Evolutionary conservation across 495 filamentous ascomycete species (phyloP).

Genomic region (Aeminium ludgeri): DNA sequence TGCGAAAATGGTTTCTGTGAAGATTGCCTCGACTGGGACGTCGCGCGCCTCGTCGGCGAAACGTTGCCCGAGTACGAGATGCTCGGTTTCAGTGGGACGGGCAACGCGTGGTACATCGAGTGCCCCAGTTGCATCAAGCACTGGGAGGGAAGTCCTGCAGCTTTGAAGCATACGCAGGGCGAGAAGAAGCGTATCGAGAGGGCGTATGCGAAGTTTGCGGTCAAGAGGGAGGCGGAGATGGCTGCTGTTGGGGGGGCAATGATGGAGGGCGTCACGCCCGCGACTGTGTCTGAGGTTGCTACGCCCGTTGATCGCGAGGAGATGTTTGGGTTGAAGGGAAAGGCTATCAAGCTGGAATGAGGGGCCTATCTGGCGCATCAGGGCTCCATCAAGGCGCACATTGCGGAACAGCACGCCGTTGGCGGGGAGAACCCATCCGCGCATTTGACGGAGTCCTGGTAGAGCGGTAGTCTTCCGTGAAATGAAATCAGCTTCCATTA

Average conservation of each 20-base stretch:
- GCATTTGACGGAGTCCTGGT: no score
- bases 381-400: no score
- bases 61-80: slow-evolving; percentile 34
- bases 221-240: neutral
- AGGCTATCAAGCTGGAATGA: no score
- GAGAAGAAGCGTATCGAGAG: slow-evolving; percentile 7
- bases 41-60: slow-evolving; percentile 34
- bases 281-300: no score
- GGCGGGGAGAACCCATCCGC: no score
- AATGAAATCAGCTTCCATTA: no score
- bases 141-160: slow-evolving; percentile 1
- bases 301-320: no score
- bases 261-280: no score
- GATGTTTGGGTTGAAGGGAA: no score
- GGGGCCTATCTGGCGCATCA: no score
- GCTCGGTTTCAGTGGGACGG: slow-evolving; percentile 28
- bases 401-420: no score
- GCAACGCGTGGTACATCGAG: slow-evolving; percentile 34
- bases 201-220: slow-evolving; percentile 9
- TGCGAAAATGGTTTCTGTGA: slow-evolving; percentile 45
- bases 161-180: neutral
- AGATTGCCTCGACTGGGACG: slow-evolving; percentile 42
- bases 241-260: neutral
- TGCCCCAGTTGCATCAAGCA: slow-evolving; percentile 11
- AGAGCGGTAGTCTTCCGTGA: no score